Evolutionary conservation across 1,139 yeast species (phyloP).

Genomic region (Zygoascus sp.): DNA sequence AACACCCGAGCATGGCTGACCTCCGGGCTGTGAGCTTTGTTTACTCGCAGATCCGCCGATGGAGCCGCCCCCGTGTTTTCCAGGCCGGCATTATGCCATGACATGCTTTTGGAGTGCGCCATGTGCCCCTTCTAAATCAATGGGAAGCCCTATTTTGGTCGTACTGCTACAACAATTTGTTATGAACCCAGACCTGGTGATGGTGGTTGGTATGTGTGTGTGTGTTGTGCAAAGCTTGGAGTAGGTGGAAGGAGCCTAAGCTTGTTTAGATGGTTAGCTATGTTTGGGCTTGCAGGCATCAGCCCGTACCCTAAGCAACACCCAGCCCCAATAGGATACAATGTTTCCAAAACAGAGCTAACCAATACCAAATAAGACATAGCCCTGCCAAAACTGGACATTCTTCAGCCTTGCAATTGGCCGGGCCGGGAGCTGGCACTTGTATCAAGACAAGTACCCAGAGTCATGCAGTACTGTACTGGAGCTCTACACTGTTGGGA

Average conservation of each 20-base stretch:
- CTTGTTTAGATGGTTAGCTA: not conserved
- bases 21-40: not conserved
- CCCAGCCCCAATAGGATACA: not conserved
- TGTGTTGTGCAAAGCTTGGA: too few species aligned
- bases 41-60: not conserved
- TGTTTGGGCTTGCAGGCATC: not conserved
- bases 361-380: not conserved
- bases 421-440: too few species aligned
- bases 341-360: not conserved
- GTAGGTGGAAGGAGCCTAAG: not conserved
- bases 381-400: not conserved
- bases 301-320: not conserved
- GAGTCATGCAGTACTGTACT: too few species aligned
- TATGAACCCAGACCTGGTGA: too few species aligned
- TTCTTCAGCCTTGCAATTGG: not conserved
- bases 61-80: not conserved
- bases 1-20: not conserved
- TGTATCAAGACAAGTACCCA: too few species aligned
- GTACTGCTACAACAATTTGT: too few species aligned
- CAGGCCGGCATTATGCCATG: not conserved
- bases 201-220: too few species aligned
- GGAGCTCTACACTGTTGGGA: too few species aligned
- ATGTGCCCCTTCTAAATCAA: too few species aligned
- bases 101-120: not conserved
- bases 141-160: too few species aligned